Percentiles rank a stretch among this genome's conserved stretches.
These are phyloP conservation scores for Angophora floribunda DNA, from an alignment of 345 rosid genomes.

Conservation along the genomic window DNA sequence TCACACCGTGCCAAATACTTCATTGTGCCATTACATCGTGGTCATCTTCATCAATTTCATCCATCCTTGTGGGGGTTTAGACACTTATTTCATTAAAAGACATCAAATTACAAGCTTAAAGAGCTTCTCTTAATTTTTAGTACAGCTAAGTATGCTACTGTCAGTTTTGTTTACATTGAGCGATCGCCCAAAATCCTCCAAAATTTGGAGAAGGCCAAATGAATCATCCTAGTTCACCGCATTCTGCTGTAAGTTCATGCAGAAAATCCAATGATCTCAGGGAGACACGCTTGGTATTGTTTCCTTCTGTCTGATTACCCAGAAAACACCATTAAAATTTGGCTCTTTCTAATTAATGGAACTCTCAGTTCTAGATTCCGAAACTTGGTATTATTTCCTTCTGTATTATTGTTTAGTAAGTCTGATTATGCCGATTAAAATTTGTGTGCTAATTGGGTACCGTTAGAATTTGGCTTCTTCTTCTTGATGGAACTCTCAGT, in stretches of 20 bases:
- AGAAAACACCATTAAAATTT: neutral
- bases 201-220: neutral
- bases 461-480: neutral
- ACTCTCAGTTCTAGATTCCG: neutral
- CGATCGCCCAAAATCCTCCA: neutral
- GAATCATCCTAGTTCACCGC: neutral
- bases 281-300: neutral
- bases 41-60: neutral
- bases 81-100: neutral
- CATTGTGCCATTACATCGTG: neutral
- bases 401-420: neutral
- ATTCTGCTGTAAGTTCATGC: neutral
- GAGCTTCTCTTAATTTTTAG: neutral
- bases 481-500: neutral
- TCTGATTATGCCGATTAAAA: accelerated
- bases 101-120: neutral
- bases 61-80: neutral
- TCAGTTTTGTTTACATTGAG: neutral
- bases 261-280: neutral
- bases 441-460: neutral
- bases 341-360: neutral
- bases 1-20: neutral
- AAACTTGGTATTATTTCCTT: accelerated
- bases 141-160: neutral
- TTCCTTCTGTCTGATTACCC: neutral